A percentile compares a stretch with the other conserved stretches of the same genome.
phyloP scores from a whole-genome alignment of 371 early-diverging fungal species.

The Mortierella sp. region DNA sequence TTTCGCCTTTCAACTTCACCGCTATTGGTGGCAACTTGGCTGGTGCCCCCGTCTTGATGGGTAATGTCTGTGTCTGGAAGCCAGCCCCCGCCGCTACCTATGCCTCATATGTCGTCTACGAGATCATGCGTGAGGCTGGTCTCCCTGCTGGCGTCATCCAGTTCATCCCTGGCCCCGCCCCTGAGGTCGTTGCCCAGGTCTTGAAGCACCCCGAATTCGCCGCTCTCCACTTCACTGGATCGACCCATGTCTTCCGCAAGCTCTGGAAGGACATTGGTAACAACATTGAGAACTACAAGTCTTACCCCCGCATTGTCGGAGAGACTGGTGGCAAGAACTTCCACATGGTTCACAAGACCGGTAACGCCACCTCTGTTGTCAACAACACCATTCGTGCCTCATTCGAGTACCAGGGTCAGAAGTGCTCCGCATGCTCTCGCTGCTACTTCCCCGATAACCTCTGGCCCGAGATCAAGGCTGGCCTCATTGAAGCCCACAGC shows the following conservation, averaged over 20 bases:
- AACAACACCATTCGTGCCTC: constrained; percentile 92
- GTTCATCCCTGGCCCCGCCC: constrained; percentile 95
- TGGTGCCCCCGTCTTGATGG: constrained; percentile 96
- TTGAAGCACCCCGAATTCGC: constrained; percentile 91
- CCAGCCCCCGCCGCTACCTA: constrained; percentile 91
- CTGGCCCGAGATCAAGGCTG: constrained; percentile 81
- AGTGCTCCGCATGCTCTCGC: constrained; percentile 96
- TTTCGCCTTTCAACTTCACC: constrained; percentile 99
- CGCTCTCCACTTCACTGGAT: constrained; percentile 98
- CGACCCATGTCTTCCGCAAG: constrained; percentile 92
- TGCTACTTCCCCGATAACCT: constrained; percentile 90
- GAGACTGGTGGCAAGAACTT: constrained; percentile 99
- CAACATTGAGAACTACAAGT: constrained; percentile 91
- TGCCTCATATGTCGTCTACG: constrained; percentile 92
- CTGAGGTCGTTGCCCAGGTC: constrained; percentile 77
- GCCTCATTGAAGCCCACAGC: constrained; percentile 74
- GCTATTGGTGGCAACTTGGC: constrained; percentile 98
- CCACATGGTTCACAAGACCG: constrained; percentile 91
- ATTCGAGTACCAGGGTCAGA: constrained; percentile 98
- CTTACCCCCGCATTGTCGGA: constrained; percentile 97
- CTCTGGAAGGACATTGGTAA: constrained; percentile 93
- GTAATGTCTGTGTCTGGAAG: constrained; percentile 98
- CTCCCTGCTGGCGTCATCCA: constrained; percentile 97
- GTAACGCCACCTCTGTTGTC: constrained; percentile 73
- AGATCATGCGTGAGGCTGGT: constrained; percentile 96